Conservation (phyloP, 306 rosid genomes). For the Astragalus membranaceus region DNA sequence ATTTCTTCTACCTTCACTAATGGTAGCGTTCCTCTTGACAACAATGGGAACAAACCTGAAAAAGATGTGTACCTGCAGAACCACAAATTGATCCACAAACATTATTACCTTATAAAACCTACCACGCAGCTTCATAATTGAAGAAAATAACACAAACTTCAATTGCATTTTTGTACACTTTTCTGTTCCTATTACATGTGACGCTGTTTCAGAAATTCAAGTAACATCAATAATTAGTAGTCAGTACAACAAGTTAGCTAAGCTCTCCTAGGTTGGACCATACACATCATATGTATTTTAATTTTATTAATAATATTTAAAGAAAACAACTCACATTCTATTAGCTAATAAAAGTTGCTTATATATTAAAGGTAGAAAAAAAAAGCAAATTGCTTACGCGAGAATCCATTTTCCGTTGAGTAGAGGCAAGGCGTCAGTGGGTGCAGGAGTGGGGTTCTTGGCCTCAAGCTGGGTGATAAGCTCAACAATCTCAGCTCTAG, state of each 20-base stretch:
- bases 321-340: too few relatives aligned
- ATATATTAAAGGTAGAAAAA: too few relatives aligned
- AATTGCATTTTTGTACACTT: background rate
- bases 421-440: constrained; percentile 73
- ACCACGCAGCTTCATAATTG: background rate
- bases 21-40: constrained; percentile 61
- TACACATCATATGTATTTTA: too few relatives aligned
- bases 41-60: constrained; percentile 68
- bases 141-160: too few relatives aligned
- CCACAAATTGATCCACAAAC: constrained; percentile 13
- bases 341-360: too few relatives aligned
- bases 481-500: constrained; percentile 87
- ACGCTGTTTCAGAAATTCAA: too few relatives aligned
- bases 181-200: background rate
- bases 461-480: constrained; percentile 84
- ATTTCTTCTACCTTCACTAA: constrained; percentile 80
- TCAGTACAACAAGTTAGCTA: too few relatives aligned
- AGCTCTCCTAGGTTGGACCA: too few relatives aligned
- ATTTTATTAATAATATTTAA: too few relatives aligned
- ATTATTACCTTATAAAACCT: too few relatives aligned
- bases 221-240: too few relatives aligned
- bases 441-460: constrained; percentile 76
- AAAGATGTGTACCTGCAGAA: constrained; percentile 70
- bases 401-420: constrained; percentile 97
- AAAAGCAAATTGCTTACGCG: constrained; percentile 36